phyloP scores from a whole-genome alignment of 352 stramenopile species.

The Phytophthora foliorum region DNA sequence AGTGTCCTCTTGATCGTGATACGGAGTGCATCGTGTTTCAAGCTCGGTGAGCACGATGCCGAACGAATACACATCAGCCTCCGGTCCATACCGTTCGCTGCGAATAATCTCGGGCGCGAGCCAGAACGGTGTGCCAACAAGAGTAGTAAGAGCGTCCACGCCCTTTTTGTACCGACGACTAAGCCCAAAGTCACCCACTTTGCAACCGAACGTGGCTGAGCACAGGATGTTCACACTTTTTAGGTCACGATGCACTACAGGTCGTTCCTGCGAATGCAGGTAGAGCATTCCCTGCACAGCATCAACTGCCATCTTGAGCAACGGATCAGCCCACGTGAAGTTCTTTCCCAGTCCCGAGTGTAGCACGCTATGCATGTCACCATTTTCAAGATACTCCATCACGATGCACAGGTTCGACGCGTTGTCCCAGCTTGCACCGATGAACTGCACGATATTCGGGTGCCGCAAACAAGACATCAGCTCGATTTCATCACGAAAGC shows the following conservation, averaged over 20 bases:
- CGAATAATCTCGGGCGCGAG: constrained; percentile 91
- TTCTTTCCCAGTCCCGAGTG: constrained; percentile 82
- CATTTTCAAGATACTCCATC: constrained; percentile 93
- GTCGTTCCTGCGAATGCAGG: constrained; percentile 84
- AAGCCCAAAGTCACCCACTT: constrained; percentile 90
- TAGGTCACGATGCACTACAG: constrained; percentile 88
- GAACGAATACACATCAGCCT: constrained; percentile 91
- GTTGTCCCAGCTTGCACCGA: constrained; percentile 91
- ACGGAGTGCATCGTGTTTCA: constrained; percentile 84
- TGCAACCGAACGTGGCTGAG: constrained; percentile 89
- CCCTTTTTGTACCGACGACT: constrained; percentile 85
- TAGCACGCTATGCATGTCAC: constrained; percentile 89
- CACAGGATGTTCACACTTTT: constrained; percentile 93
- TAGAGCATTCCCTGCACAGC: constrained; percentile 91
- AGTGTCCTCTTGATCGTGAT: constrained; percentile 79
- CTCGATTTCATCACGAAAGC: constrained; percentile 89
- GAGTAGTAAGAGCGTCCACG: constrained; percentile 86
- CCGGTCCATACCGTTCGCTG: constrained; percentile 83
- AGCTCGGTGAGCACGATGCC: constrained; percentile 91
- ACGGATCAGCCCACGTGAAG: constrained; percentile 86
- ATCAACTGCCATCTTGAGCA: constrained; percentile 91
- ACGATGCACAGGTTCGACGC: constrained; percentile 91
- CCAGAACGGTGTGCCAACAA: constrained; percentile 90
- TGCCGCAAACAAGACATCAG: constrained; percentile 89
- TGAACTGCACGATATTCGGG: constrained; percentile 92